phyloP scores from a whole-genome alignment of 306 rosid species.

The Cercis canadensis region DNA sequence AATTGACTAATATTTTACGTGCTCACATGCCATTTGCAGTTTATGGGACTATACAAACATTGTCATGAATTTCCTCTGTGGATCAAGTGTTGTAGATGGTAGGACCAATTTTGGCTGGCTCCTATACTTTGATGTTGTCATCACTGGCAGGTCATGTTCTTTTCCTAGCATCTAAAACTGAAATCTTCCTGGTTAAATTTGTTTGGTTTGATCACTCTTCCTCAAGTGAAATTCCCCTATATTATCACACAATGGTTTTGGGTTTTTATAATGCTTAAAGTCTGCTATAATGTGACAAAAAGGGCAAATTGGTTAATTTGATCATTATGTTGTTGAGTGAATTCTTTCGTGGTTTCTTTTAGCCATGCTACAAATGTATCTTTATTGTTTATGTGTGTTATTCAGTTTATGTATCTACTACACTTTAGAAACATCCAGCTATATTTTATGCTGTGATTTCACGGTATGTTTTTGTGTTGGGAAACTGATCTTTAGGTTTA shows the following conservation, averaged over 20 bases:
- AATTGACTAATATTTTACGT: slow-evolving; percentile 14
- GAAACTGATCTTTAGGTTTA: background rate
- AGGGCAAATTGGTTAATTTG: too few relatives aligned
- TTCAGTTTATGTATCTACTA: slow-evolving; percentile 14
- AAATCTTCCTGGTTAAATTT: slow-evolving; percentile 8
- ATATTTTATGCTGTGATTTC: slow-evolving; percentile 5
- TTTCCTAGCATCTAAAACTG: slow-evolving; percentile 5
- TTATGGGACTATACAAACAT: slow-evolving; percentile 97
- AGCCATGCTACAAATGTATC: too few relatives aligned
- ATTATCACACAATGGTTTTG: slow-evolving; percentile 10
- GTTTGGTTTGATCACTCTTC: slow-evolving; percentile 32
- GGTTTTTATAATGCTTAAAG: too few relatives aligned
- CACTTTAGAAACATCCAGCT: slow-evolving; percentile 22
- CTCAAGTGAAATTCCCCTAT: slow-evolving; percentile 9
- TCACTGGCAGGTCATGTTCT: slow-evolving; percentile 86
- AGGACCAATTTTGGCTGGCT: slow-evolving; percentile 81
- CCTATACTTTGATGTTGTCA: slow-evolving; percentile 86
- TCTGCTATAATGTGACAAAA: too few relatives aligned
- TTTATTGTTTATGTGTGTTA: too few relatives aligned
- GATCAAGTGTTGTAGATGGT: slow-evolving; percentile 51
- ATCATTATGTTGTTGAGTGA: too few relatives aligned
- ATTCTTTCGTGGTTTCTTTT: too few relatives aligned
- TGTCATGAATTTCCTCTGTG: slow-evolving; percentile 92
- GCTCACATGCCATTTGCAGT: slow-evolving; percentile 55
- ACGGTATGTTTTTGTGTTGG: slow-evolving; percentile 25